Conservation (phyloP, 2,329 filamentous ascomycete genomes). For the Aspergillus hiratsukae region DNA sequence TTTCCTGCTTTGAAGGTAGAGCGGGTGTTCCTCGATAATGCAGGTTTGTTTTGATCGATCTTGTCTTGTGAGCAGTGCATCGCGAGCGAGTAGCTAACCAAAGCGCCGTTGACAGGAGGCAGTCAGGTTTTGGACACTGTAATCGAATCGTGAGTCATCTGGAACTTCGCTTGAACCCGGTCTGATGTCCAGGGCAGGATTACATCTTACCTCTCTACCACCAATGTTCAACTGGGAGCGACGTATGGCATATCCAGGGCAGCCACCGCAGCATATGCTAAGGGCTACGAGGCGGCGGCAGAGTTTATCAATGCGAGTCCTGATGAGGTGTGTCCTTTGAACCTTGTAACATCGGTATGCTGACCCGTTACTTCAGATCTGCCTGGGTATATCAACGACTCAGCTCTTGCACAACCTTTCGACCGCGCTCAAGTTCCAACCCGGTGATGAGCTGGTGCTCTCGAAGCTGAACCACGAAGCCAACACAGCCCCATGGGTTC, state of each 20-base stretch:
- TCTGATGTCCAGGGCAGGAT: slow-evolving; percentile 44
- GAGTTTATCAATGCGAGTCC: slow-evolving; percentile 64
- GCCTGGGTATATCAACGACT: slow-evolving; percentile 67
- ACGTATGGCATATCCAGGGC: slow-evolving; percentile 59
- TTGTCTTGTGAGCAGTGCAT: not conserved
- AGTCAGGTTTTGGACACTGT: slow-evolving; percentile 66
- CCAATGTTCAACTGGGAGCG: slow-evolving; percentile 72
- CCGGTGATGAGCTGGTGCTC: slow-evolving; percentile 64
- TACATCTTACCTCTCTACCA: slow-evolving; percentile 59
- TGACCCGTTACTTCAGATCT: slow-evolving; percentile 12
- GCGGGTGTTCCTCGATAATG: slow-evolving; percentile 74
- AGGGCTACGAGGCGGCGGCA: slow-evolving; percentile 62
- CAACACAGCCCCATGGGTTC: slow-evolving; percentile 70
- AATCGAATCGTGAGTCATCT: slow-evolving; percentile 55
- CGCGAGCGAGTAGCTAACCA: not conserved
- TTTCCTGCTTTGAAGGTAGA: slow-evolving; percentile 66
- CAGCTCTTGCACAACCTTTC: slow-evolving; percentile 71
- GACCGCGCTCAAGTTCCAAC: slow-evolving; percentile 48
- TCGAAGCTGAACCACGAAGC: slow-evolving; percentile 74
- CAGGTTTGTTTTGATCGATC: slow-evolving; percentile 14
- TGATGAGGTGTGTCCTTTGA: slow-evolving; percentile 54
- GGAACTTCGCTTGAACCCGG: not conserved
- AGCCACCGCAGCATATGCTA: slow-evolving; percentile 56
- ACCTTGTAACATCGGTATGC: too few relatives aligned
- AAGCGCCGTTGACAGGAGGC: slow-evolving; percentile 47